Percentiles rank a stretch among this genome's conserved stretches.
phyloP scores from a whole-genome alignment of 164 flowering plant genomes.

The Berberis vulgaris region DNA sequence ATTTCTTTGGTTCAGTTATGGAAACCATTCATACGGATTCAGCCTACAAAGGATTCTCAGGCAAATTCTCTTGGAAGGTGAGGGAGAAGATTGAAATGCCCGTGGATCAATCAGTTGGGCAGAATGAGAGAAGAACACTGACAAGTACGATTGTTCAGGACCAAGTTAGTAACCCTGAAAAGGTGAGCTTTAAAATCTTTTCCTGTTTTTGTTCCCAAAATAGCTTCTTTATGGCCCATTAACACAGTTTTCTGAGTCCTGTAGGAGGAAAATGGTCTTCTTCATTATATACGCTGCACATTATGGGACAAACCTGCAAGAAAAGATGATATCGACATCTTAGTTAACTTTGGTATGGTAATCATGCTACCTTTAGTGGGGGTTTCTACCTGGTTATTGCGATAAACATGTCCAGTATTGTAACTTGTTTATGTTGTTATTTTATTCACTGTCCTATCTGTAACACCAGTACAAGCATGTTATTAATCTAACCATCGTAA shows the following conservation, averaged over 20 bases:
- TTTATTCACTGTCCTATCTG: no score
- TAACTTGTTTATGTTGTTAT: no score
- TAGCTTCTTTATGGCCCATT: not conserved
- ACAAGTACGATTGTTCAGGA: constrained; percentile 16
- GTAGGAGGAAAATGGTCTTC: constrained; percentile 26
- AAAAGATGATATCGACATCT: constrained; percentile 31
- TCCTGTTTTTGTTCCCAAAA: not conserved
- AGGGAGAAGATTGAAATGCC: constrained; percentile 14
- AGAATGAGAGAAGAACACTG: constrained; percentile 22
- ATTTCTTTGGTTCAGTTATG: constrained; percentile 97
- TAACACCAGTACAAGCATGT: no score
- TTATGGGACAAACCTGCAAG: constrained; percentile 22
- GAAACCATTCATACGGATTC: constrained; percentile 88
- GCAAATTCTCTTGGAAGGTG: constrained; percentile 8
- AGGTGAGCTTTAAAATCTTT: constrained; percentile 19
- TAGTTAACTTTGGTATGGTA: constrained; percentile 55
- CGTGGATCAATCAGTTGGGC: constrained; percentile 15
- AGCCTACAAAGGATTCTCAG: constrained; percentile 41
- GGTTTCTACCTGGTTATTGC: constrained; percentile 42
- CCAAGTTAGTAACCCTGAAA: constrained; percentile 14
- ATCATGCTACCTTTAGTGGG: constrained; percentile 40
- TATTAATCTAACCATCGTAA: no score
- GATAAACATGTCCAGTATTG: constrained; percentile 1
- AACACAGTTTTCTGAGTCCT: not conserved
- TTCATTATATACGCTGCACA: constrained; percentile 12